phyloP scores from a whole-genome alignment of 441 rosid genomes.

The Theobroma grandiflorum region DNA sequence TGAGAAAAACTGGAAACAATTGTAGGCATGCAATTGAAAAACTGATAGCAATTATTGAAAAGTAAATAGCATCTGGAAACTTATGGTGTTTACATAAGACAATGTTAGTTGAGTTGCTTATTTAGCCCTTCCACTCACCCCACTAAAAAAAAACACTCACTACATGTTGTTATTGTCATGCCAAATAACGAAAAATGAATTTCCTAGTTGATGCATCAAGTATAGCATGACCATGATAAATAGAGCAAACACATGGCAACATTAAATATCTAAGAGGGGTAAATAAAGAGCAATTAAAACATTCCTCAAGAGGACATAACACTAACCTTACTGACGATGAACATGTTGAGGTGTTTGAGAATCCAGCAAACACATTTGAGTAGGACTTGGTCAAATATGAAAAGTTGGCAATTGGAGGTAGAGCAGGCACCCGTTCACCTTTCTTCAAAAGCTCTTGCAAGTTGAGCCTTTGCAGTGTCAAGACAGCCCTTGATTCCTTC shows the following conservation, averaged over 20 bases:
- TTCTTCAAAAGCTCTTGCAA: constrained; percentile 78
- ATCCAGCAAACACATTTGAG: constrained; percentile 80
- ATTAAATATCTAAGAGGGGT: neutral
- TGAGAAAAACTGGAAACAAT: neutral
- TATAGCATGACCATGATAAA: neutral
- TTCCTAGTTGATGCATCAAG: constrained; percentile 4
- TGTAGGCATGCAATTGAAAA: too few relatives aligned
- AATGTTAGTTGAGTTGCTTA: neutral
- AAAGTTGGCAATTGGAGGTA: constrained; percentile 77
- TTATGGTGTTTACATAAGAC: neutral
- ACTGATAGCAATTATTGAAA: neutral
- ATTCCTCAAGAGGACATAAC: neutral
- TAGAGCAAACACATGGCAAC: neutral
- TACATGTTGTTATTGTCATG: neutral
- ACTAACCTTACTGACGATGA: constrained; percentile 61
- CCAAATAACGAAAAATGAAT: neutral
- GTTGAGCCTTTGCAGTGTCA: constrained; percentile 83
- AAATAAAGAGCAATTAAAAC: neutral
- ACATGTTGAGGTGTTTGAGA: constrained; percentile 48
- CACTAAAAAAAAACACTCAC: neutral
- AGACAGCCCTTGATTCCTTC: constrained; percentile 76
- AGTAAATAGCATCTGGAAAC: neutral
- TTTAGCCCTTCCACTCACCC: neutral
- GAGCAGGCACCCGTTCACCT: constrained; percentile 71
- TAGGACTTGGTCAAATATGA: constrained; percentile 83